Conservation (phyloP, 768 basidiomycete genomes). For the Mycena crocata region DNA sequence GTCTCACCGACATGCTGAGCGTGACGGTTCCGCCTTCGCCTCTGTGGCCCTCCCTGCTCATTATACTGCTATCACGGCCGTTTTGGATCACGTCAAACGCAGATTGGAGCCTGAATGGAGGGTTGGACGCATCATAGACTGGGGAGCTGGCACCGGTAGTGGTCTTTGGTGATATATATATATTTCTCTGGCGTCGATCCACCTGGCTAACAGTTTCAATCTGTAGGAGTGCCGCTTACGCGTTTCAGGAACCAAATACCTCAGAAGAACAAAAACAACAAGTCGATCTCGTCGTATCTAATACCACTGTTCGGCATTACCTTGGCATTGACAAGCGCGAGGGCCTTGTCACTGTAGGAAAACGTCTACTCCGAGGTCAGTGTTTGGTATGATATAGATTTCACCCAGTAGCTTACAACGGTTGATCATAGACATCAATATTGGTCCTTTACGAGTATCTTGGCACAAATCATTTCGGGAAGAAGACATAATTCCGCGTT, state of each 20-base stretch:
- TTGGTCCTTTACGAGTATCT: conserved; percentile 55
- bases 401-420: not conserved
- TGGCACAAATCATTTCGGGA: conserved; percentile 72
- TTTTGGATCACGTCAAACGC: conserved; percentile 73
- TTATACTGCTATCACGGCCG: conserved; percentile 83
- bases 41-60: conserved; percentile 88
- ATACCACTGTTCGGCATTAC: conserved; percentile 71
- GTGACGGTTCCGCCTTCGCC: conserved; percentile 88
- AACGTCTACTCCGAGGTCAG: conserved; percentile 69
- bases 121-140: conserved; percentile 77
- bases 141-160: conserved; percentile 86
- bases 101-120: conserved; percentile 74
- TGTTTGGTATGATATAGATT: conserved; percentile 14
- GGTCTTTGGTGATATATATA: conserved; percentile 79
- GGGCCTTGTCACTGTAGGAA: conserved; percentile 75
- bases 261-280: conserved; percentile 33
- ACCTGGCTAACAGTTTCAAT: conserved; percentile 19
- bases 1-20: conserved; percentile 65
- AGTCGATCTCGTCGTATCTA: conserved; percentile 53
- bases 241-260: conserved; percentile 62
- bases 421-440: conserved; percentile 54
- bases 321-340: conserved; percentile 82
- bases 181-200: conserved; percentile 2
- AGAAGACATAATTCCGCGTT: conserved; percentile 53
- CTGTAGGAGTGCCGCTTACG: conserved; percentile 67